Conservation (phyloP, 116 monocot genomes). For the Cymodocea nodosa region DNA sequence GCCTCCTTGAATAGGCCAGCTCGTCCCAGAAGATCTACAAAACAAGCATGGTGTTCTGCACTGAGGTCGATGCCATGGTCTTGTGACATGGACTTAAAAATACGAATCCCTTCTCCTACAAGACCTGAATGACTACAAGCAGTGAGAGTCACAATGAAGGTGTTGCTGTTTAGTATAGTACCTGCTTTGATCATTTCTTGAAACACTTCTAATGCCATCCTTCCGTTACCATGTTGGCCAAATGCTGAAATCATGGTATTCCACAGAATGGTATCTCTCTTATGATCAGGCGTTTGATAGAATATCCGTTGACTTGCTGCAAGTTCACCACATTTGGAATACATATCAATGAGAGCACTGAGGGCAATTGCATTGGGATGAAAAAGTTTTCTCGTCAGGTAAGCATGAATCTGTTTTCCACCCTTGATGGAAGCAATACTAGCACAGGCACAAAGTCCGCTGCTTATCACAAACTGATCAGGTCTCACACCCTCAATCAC, state of each 20-base stretch:
- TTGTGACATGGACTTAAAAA: slow-evolving; percentile 23
- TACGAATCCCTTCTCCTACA: slow-evolving; percentile 31
- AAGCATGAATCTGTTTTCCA: slow-evolving; percentile 71
- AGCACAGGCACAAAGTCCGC: slow-evolving; percentile 51
- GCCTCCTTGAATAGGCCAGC: slow-evolving; percentile 40
- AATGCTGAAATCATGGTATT: slow-evolving; percentile 62
- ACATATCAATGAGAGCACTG: slow-evolving; percentile 67
- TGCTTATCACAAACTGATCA: slow-evolving; percentile 59
- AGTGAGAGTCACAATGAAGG: slow-evolving; percentile 42
- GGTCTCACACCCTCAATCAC: slow-evolving; percentile 21
- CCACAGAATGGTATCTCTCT: slow-evolving; percentile 47
- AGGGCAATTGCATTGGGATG: slow-evolving; percentile 42
- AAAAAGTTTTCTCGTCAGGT: slow-evolving; percentile 26
- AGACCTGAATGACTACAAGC: slow-evolving; percentile 64
- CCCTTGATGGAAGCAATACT: slow-evolving; percentile 33
- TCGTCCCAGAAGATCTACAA: slow-evolving; percentile 52
- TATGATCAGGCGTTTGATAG: slow-evolving; percentile 6
- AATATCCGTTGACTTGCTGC: slow-evolving; percentile 27
- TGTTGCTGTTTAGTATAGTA: slow-evolving; percentile 34
- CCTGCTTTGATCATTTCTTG: slow-evolving; percentile 32
- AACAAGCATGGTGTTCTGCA: slow-evolving; percentile 20
- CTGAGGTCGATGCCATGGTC: slow-evolving; percentile 9
- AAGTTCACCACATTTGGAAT: slow-evolving; percentile 71
- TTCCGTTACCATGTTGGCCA: slow-evolving; percentile 50
- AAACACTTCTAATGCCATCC: slow-evolving; percentile 29